Evolutionary conservation across 2,329 filamentous ascomycete species (phyloP).

Genomic region (Epichloe coenophiala): DNA sequence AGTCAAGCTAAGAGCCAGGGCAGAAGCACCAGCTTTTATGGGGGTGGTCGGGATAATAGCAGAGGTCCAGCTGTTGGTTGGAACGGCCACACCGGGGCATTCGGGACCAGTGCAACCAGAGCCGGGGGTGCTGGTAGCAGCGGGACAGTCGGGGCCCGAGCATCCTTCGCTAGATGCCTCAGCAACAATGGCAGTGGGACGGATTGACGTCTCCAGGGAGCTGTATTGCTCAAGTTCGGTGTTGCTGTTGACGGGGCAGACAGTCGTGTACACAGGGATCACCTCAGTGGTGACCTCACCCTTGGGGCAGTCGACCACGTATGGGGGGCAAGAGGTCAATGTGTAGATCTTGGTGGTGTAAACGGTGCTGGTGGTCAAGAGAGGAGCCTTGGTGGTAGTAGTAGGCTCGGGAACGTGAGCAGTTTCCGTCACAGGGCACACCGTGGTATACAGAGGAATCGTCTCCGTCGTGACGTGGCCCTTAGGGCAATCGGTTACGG

Average conservation of each 20-base stretch:
- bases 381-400: background rate
- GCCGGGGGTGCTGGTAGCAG: background rate
- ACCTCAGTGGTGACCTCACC: slow-evolving; percentile 4
- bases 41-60: slow-evolving; percentile 12
- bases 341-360: slow-evolving; percentile 28
- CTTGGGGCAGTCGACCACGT: slow-evolving; percentile 20
- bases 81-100: slow-evolving; percentile 1
- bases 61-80: slow-evolving; percentile 8
- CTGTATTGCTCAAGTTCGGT: slow-evolving; percentile 1
- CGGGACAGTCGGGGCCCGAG: slow-evolving; percentile 12
- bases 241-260: slow-evolving; percentile 1
- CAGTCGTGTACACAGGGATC: slow-evolving; percentile 3
- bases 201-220: slow-evolving; percentile 8
- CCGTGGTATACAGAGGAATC: slow-evolving; percentile 21
- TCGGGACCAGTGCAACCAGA: too few species aligned
- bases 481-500: slow-evolving; percentile 34
- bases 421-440: slow-evolving; percentile 20
- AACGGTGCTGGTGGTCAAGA: slow-evolving; percentile 12
- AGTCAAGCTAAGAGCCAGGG: slow-evolving; percentile 13
- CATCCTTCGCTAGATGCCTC: slow-evolving; percentile 14
- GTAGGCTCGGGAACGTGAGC: slow-evolving; percentile 7
- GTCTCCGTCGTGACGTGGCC: slow-evolving; percentile 20
- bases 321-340: slow-evolving; percentile 36
- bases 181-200: slow-evolving; percentile 9
- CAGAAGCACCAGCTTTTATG: slow-evolving; percentile 34